phyloP scores from a whole-genome alignment of 1,284 basidiomycete species.

The Vanrija sp. region DNA sequence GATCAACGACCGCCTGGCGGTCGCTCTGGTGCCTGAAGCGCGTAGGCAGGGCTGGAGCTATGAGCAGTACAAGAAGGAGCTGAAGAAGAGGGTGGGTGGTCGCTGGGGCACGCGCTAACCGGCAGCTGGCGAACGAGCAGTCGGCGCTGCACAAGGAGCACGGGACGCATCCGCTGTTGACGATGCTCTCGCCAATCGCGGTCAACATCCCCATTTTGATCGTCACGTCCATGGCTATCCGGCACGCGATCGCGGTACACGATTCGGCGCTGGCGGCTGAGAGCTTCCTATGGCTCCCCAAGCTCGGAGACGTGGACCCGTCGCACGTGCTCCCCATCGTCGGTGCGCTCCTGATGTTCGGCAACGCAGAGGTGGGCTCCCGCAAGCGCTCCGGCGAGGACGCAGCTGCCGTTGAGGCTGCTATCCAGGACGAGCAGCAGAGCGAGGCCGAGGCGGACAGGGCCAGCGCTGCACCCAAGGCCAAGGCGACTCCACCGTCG shows the following conservation, averaged over 20 bases:
- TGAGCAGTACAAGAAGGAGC: conserved; percentile 47
- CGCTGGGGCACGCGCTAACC: background rate
- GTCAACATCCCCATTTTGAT: conserved; percentile 50
- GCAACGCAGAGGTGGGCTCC: conserved; percentile 42
- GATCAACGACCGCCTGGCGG: conserved; percentile 45
- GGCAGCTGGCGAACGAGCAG: conserved; percentile 39
- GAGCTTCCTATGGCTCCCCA: conserved; percentile 41
- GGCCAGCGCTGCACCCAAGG: background rate
- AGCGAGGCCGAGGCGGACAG: background rate
- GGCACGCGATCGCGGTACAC: conserved; percentile 32
- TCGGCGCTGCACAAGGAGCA: conserved; percentile 37
- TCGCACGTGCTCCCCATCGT: conserved; percentile 39
- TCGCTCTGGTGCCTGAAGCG: conserved; percentile 36
- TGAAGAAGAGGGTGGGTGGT: conserved; percentile 43
- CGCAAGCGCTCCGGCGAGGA: conserved; percentile 2
- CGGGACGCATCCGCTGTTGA: conserved; percentile 43
- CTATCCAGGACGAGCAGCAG: background rate
- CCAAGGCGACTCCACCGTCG: no score
- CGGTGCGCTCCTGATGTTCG: conserved; percentile 39
- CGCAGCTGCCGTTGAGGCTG: background rate
- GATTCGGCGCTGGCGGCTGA: conserved; percentile 33
- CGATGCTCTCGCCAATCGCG: conserved; percentile 41
- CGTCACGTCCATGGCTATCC: conserved; percentile 43
- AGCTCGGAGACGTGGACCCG: conserved; percentile 43
- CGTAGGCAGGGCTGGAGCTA: conserved; percentile 44